A percentile compares a stretch with the other conserved stretches of the same genome.
phyloP scores from a whole-genome alignment of 192 early-diverging fungal genomes.

The Coemansia sp. region DNA sequence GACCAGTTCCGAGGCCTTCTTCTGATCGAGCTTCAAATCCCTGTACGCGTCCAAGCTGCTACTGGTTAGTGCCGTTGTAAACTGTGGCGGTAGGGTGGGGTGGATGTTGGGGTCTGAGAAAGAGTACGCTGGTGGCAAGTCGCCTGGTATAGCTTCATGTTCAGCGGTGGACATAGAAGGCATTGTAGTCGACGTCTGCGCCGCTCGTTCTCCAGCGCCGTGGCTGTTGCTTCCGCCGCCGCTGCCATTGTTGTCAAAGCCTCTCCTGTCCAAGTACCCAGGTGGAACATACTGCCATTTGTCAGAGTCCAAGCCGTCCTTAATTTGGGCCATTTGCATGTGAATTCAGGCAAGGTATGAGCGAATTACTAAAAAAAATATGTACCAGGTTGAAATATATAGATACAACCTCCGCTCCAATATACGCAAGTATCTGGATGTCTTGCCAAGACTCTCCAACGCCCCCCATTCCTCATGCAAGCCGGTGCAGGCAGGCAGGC shows the following conservation, averaged over 20 bases:
- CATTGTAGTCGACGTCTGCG: background rate
- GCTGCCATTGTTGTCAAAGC: background rate
- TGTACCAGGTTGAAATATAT: background rate
- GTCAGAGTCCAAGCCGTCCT: background rate
- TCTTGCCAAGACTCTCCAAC: background rate
- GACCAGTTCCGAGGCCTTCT: conserved; percentile 18
- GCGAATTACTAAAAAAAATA: background rate
- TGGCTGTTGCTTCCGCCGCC: background rate
- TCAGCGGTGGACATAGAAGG: background rate
- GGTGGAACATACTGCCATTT: background rate
- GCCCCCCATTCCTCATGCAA: background rate
- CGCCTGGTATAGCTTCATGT: background rate
- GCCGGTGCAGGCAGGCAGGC: background rate
- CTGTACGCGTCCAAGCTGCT: background rate
- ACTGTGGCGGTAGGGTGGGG: background rate
- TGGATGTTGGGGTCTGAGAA: conserved; percentile 19
- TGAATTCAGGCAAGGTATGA: background rate
- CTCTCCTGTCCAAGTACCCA: conserved; percentile 1
- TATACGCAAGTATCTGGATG: background rate
- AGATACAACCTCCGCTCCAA: background rate
- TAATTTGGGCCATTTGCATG: conserved; percentile 3
- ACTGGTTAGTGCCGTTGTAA: background rate
- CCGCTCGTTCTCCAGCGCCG: background rate
- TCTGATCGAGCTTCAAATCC: conserved; percentile 16
- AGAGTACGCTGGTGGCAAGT: conserved; percentile 39